These are phyloP conservation scores for Mycena olivaceomarginata DNA, from an alignment of 768 basidiomycete genomes.

Conservation along the genomic window DNA sequence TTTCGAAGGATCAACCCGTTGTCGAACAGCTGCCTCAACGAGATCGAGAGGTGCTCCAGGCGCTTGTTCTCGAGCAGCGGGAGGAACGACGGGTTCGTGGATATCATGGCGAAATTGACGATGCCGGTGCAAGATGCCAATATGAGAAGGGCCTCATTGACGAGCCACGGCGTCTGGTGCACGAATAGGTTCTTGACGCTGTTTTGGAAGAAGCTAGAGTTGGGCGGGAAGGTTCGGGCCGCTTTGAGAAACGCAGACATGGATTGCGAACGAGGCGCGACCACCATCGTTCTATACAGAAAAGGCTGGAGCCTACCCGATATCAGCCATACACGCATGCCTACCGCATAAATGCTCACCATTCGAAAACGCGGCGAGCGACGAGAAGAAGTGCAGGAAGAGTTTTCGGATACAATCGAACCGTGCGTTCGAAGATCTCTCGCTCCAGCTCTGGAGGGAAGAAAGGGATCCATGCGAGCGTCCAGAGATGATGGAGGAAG, in stretches of 20 bases:
- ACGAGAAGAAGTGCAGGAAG: slow-evolving; percentile 26
- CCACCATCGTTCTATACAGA: slow-evolving; percentile 13
- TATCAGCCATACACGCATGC: not conserved
- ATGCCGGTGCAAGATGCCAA: slow-evolving; percentile 18
- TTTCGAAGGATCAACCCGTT: slow-evolving; percentile 10
- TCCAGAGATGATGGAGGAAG: not conserved
- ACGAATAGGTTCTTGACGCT: slow-evolving; percentile 31
- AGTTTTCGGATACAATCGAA: not conserved
- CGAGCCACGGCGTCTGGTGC: slow-evolving; percentile 10
- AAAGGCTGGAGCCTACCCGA: slow-evolving; percentile 26
- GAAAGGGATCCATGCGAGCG: not conserved
- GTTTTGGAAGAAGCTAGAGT: slow-evolving; percentile 20
- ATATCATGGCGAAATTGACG: slow-evolving; percentile 27
- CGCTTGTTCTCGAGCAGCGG: slow-evolving; percentile 23
- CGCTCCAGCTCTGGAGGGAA: slow-evolving; percentile 29
- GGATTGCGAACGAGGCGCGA: slow-evolving; percentile 11
- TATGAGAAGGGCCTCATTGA: slow-evolving; percentile 8
- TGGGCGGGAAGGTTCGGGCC: not conserved
- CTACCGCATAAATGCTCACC: not conserved
- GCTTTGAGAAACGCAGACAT: not conserved
- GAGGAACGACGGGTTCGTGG: slow-evolving; percentile 20
- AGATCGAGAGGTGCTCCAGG: slow-evolving; percentile 13
- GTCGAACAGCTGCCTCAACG: slow-evolving; percentile 26
- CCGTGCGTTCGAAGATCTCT: slow-evolving; percentile 27
- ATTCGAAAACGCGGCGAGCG: slow-evolving; percentile 25